Conservation (phyloP, 2,329 filamentous ascomycete genomes). For the Alternaria dauci region DNA sequence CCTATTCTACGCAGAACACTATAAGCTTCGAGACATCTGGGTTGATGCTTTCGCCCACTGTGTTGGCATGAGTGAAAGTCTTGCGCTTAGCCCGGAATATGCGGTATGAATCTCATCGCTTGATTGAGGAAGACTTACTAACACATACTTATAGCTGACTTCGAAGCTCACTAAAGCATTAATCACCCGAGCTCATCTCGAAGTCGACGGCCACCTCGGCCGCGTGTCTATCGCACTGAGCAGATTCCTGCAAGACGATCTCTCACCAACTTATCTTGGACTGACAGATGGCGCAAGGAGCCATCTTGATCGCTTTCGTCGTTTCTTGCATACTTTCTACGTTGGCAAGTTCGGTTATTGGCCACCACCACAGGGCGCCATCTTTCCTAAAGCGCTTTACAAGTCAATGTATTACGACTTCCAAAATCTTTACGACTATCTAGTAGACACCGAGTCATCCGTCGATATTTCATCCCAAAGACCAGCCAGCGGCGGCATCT, state of each 20-base stretch:
- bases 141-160: conserved; percentile 36
- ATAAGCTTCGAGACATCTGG: conserved; percentile 71
- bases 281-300: conserved; percentile 67
- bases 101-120: conserved; percentile 57
- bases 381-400: conserved; percentile 68
- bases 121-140: conserved; percentile 3
- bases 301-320: conserved; percentile 77
- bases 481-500: conserved; percentile 71
- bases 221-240: conserved; percentile 66
- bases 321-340: conserved; percentile 73
- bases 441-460: conserved; percentile 70
- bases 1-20: conserved; percentile 72
- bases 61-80: conserved; percentile 74
- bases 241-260: conserved; percentile 75
- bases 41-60: conserved; percentile 79
- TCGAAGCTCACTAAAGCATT: conserved; percentile 68
- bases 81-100: conserved; percentile 68
- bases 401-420: conserved; percentile 74
- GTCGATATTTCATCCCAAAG: conserved; percentile 60
- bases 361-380: conserved; percentile 64
- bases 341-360: conserved; percentile 74
- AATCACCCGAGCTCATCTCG: conserved; percentile 67
- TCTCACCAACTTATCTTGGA: conserved; percentile 72
- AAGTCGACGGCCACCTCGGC: conserved; percentile 71
- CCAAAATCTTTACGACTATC: conserved; percentile 71